A percentile compares a stretch with the other conserved stretches of the same genome.
phyloP scores from a whole-genome alignment of 768 basidiomycete species.

The Pulveroboletus sp. region DNA sequence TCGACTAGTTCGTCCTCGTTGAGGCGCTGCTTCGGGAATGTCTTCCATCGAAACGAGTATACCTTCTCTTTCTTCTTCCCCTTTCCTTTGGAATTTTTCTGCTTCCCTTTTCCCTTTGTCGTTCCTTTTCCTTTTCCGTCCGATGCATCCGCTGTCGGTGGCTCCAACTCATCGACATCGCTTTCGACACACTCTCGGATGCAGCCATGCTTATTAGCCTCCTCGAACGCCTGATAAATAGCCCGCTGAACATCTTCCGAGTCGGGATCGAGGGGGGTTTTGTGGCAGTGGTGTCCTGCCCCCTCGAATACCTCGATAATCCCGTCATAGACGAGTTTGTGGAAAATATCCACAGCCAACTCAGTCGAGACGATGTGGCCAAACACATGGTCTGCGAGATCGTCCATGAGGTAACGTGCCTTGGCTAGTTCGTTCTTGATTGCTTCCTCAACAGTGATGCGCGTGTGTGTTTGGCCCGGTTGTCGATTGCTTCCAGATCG shows the following conservation, averaged over 20 bases:
- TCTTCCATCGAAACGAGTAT: background rate
- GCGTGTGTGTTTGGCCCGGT: conserved; percentile 1
- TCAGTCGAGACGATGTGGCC: conserved; percentile 3
- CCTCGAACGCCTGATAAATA: background rate
- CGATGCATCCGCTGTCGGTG: background rate
- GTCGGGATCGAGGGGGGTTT: background rate
- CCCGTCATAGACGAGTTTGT: background rate
- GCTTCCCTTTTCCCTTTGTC: background rate
- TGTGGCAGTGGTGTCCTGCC: background rate
- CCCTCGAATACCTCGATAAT: background rate
- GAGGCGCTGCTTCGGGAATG: background rate
- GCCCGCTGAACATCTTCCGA: background rate
- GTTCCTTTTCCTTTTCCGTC: background rate
- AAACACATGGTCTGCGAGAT: conserved; percentile 17
- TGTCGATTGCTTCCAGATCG: background rate
- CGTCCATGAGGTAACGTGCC: conserved; percentile 6
- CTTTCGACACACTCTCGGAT: background rate
- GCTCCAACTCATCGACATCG: background rate
- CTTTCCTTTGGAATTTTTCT: background rate
- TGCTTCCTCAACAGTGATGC: background rate
- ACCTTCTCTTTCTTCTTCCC: background rate
- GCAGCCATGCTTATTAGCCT: background rate
- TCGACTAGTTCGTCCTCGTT: background rate
- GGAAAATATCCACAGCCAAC: conserved; percentile 2
- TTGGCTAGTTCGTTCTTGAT: conserved; percentile 6